These are phyloP conservation scores for Anthoceros angustus DNA, from an alignment of 225 moss, liverwort and hornwort genomes.

Conservation along the genomic window DNA sequence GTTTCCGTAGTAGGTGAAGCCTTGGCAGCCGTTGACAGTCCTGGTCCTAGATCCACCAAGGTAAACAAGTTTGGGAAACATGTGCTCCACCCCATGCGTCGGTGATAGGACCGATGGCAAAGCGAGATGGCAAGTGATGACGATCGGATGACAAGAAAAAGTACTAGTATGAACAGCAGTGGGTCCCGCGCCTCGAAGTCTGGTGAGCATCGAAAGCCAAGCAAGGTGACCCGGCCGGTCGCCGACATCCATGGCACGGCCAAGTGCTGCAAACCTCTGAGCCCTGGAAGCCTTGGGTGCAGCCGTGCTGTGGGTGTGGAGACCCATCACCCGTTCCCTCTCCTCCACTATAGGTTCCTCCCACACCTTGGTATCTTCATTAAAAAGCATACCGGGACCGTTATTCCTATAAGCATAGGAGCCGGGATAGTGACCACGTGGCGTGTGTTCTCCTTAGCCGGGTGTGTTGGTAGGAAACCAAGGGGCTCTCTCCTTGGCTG, in stretches of 20 bases:
- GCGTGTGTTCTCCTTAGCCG: not conserved
- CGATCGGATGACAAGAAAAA: not conserved
- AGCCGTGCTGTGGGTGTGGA: not conserved
- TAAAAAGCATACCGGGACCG: not conserved
- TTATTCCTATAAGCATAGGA: not conserved
- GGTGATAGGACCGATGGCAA: too few species aligned
- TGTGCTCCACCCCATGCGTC: too few species aligned
- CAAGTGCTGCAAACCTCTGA: not conserved
- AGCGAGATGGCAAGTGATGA: not conserved
- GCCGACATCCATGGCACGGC: not conserved
- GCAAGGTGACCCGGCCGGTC: not conserved
- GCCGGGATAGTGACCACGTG: not conserved
- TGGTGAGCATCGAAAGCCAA: not conserved
- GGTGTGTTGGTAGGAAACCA: slow-evolving; percentile 4
- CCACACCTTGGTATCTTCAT: not conserved
- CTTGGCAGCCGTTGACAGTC: not conserved
- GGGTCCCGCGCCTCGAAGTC: not conserved
- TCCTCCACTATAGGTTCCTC: not conserved
- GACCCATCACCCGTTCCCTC: not conserved
- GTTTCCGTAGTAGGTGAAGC: not conserved
- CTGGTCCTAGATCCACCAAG: not conserved
- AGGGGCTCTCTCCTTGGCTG: not conserved
- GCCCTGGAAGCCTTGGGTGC: not conserved
- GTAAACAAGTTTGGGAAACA: not conserved
- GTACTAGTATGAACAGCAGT: not conserved